Evolutionary conservation across 2,329 filamentous ascomycete genomes (phyloP).

Genomic region (Hypoxylon sp.): DNA sequence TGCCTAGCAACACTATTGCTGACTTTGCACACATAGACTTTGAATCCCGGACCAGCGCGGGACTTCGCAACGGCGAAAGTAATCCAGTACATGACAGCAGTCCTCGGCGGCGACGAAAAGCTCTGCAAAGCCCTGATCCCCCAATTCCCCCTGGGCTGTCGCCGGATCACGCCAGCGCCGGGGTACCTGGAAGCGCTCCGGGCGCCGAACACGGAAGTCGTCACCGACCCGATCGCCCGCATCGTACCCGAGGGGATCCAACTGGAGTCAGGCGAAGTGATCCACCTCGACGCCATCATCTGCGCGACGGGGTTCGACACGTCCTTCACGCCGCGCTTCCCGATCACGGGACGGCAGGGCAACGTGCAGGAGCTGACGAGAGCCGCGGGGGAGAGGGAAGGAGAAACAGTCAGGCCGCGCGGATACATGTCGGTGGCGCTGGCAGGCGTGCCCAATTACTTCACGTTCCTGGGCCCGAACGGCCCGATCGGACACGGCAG

Average conservation of each 20-base stretch:
- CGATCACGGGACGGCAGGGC: constrained; percentile 57
- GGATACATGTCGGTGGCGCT: constrained; percentile 65
- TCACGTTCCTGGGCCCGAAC: constrained; percentile 62
- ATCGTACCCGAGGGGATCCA: constrained; percentile 59
- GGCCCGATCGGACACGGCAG: constrained; percentile 60
- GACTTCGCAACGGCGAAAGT: constrained; percentile 53
- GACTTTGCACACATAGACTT: constrained; percentile 42
- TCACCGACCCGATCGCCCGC: constrained; percentile 55
- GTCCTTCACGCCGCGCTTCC: constrained; percentile 61
- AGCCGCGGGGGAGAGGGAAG: too few relatives aligned
- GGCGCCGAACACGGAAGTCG: constrained; percentile 57
- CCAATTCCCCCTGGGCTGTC: constrained; percentile 57
- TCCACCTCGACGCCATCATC: constrained; percentile 63
- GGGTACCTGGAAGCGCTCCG: constrained; percentile 58
- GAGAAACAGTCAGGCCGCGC: constrained; percentile 54
- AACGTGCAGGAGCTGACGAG: constrained; percentile 61
- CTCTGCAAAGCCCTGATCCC: constrained; percentile 63
- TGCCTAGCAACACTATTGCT: constrained; percentile 8
- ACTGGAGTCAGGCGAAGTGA: constrained; percentile 56
- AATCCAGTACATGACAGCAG: constrained; percentile 56
- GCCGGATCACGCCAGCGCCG: constrained; percentile 60
- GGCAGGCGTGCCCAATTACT: constrained; percentile 62
- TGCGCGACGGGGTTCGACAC: constrained; percentile 67
- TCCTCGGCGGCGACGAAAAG: constrained; percentile 57
- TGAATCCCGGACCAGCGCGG: constrained; percentile 54